Percentiles rank a stretch among this genome's conserved stretches.
These are phyloP conservation scores for Neurospora sp. DNA, from an alignment of 495 filamentous ascomycete genomes.

Conservation along the genomic window DNA sequence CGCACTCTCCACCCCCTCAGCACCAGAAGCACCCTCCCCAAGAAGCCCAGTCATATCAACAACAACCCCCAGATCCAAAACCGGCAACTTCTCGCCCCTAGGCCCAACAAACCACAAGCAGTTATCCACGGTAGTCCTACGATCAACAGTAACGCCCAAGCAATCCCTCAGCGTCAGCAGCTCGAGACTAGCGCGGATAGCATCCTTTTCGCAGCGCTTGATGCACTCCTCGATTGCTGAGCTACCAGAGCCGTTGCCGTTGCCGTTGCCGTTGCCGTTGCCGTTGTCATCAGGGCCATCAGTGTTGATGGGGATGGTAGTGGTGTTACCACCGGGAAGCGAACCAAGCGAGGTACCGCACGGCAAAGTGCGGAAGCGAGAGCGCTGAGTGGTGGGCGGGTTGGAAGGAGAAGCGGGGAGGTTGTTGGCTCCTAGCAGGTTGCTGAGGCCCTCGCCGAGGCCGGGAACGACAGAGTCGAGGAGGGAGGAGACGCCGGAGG, in stretches of 20 bases:
- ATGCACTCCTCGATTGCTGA: conserved; percentile 1
- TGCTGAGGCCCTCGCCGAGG: neutral
- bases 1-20: neutral
- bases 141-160: conserved; percentile 4
- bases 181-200: neutral
- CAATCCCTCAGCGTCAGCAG: conserved; percentile 1
- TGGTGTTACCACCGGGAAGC: neutral
- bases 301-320: conserved; percentile 1
- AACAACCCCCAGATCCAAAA: neutral
- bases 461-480: neutral
- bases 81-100: neutral
- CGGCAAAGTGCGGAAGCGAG: neutral
- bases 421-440: neutral
- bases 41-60: conserved; percentile 5
- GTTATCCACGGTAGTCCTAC: neutral
- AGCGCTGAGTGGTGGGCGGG: conserved; percentile 1
- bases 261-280: neutral
- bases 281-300: neutral
- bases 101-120: conserved; percentile 10
- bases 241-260: neutral
- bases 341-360: conserved; percentile 3
- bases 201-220: conserved; percentile 1
- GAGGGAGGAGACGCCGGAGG: neutral
- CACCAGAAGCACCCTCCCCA: conserved; percentile 8
- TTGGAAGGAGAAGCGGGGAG: neutral